phyloP scores from a whole-genome alignment of 2,329 filamentous ascomycete species.

The Chrysoporthe deuterocubensis region DNA sequence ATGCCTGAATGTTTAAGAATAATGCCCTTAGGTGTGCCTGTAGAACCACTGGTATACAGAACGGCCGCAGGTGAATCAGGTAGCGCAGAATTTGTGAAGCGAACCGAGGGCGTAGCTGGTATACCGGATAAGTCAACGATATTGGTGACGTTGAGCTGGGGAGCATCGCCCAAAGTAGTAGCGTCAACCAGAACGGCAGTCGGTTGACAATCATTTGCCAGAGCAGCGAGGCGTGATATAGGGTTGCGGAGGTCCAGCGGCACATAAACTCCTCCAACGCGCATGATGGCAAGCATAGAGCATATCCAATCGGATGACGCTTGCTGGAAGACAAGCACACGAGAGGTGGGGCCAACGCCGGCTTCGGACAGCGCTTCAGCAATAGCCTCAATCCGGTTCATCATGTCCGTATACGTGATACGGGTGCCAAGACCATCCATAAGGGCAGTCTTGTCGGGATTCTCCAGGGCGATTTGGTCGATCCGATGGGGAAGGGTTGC shows the following conservation, averaged over 20 bases:
- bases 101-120: not conserved
- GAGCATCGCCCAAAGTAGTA: not conserved
- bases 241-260: constrained; percentile 45
- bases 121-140: not conserved
- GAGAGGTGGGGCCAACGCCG: constrained; percentile 19
- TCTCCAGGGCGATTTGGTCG: constrained; percentile 37
- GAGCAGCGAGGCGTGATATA: constrained; percentile 36
- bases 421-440: constrained; percentile 30
- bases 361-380: constrained; percentile 34
- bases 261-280: constrained; percentile 44
- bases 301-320: constrained; percentile 41
- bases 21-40: constrained; percentile 48
- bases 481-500: constrained; percentile 32
- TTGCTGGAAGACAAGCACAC: constrained; percentile 46
- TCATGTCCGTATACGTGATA: constrained; percentile 43
- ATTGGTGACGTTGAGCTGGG: not conserved
- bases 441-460: constrained; percentile 28
- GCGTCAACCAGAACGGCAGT: not conserved
- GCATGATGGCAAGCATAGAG: constrained; percentile 46
- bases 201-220: constrained; percentile 29
- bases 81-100: not conserved
- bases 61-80: constrained; percentile 32
- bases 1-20: constrained; percentile 38
- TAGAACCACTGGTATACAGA: constrained; percentile 41
- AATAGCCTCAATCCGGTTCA: constrained; percentile 40